Conservation (phyloP, 2,329 filamentous ascomycete species). For the Sporothrix pseudoabietina region DNA sequence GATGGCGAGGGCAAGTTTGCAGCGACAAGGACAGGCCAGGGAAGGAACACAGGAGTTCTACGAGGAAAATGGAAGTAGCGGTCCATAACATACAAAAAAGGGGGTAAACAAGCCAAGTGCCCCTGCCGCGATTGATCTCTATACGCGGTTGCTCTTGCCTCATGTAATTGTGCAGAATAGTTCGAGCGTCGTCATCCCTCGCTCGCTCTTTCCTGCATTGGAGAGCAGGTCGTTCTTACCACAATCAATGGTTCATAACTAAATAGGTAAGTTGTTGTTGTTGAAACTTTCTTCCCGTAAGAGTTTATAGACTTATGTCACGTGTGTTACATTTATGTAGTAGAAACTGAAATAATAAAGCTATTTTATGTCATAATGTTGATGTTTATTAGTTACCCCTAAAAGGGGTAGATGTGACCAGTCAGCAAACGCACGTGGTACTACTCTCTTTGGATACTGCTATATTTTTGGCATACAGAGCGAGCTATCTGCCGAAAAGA, state of each 20-base stretch:
- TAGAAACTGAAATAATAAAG: background rate
- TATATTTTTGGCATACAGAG: conserved; percentile 9
- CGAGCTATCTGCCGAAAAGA: background rate
- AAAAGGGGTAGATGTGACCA: background rate
- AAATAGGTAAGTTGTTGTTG: background rate
- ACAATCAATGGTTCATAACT: background rate
- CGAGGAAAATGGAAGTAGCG: background rate
- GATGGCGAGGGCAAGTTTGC: background rate
- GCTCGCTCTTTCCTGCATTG: background rate
- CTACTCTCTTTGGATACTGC: background rate
- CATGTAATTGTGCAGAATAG: background rate
- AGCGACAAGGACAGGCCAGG: background rate
- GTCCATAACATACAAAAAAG: background rate
- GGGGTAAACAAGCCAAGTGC: conserved; percentile 24
- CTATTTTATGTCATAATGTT: background rate
- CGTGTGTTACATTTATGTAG: background rate
- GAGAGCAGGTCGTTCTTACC: background rate
- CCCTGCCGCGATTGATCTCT: conserved; percentile 25
- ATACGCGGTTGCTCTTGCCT: conserved; percentile 25
- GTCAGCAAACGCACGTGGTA: background rate
- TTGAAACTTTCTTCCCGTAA: background rate
- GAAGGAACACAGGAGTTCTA: background rate
- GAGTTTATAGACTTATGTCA: background rate
- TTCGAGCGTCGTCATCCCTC: background rate
- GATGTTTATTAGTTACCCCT: background rate